These are phyloP conservation scores for Cucurbita maxima DNA, from an alignment of 306 rosid genomes.

Conservation along the genomic window DNA sequence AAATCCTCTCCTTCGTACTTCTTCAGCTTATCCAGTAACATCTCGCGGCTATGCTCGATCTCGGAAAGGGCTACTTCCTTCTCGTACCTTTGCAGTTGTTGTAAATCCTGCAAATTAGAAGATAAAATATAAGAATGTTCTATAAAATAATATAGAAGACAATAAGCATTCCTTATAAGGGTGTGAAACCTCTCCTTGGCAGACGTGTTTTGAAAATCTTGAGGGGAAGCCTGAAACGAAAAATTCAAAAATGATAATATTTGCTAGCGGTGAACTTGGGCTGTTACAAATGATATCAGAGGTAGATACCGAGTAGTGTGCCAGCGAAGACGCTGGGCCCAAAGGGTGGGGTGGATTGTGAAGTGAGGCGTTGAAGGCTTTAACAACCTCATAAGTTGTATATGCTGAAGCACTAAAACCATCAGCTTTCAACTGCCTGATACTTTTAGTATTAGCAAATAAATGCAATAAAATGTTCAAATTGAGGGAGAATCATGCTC, in stretches of 20 bases:
- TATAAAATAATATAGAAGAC: neutral
- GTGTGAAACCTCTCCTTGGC: no score
- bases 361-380: neutral
- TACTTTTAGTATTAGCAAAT: neutral
- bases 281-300: no score
- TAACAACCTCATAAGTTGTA: neutral
- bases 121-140: neutral
- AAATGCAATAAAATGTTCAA: neutral
- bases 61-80: constrained; percentile 75
- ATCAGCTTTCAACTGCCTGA: neutral
- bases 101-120: constrained; percentile 34
- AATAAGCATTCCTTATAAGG: no score
- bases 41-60: constrained; percentile 75
- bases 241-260: no score
- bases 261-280: no score
- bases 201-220: no score
- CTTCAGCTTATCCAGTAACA: constrained; percentile 56
- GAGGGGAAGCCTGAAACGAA: no score
- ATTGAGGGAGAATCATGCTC: neutral
- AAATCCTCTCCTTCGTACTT: constrained; percentile 65
- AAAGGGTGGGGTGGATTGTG: no score
- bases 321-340: no score
- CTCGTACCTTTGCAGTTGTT: constrained; percentile 61
- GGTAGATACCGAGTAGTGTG: no score
- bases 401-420: neutral